A percentile compares a stretch with the other conserved stretches of the same genome.
Conservation (phyloP, 2,329 filamentous ascomycete genomes). For the Penicillium aurantiogriseum region DNA sequence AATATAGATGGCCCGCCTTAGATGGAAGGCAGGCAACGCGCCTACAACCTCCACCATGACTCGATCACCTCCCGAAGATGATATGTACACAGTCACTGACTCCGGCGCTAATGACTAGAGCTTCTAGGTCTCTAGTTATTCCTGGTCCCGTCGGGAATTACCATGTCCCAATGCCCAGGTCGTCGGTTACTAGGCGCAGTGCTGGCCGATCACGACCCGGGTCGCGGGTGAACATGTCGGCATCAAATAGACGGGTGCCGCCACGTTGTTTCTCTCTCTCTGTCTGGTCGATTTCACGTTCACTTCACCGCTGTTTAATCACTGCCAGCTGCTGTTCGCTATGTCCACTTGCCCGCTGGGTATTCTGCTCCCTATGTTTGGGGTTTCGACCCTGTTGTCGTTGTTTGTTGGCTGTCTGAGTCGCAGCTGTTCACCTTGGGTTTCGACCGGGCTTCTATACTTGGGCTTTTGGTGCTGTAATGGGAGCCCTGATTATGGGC, state of each 20-base stretch:
- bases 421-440: background rate
- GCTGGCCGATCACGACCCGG: background rate
- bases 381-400: background rate
- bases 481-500: background rate
- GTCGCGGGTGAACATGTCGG: constrained; percentile 6
- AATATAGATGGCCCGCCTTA: background rate
- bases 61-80: background rate
- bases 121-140: background rate
- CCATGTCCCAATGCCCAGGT: background rate
- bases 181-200: background rate
- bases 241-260: background rate
- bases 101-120: background rate
- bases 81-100: background rate
- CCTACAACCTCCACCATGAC: background rate
- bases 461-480: background rate
- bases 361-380: background rate
- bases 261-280: background rate
- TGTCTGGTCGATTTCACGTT: background rate
- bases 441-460: background rate
- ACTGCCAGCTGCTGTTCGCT: background rate
- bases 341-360: background rate
- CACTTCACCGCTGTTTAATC: constrained; percentile 1
- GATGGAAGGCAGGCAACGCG: background rate
- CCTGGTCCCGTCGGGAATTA: background rate
- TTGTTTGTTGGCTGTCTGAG: background rate